phyloP scores from a whole-genome alignment of 2,329 filamentous ascomycete species.

The Triangularia verruculosa region DNA sequence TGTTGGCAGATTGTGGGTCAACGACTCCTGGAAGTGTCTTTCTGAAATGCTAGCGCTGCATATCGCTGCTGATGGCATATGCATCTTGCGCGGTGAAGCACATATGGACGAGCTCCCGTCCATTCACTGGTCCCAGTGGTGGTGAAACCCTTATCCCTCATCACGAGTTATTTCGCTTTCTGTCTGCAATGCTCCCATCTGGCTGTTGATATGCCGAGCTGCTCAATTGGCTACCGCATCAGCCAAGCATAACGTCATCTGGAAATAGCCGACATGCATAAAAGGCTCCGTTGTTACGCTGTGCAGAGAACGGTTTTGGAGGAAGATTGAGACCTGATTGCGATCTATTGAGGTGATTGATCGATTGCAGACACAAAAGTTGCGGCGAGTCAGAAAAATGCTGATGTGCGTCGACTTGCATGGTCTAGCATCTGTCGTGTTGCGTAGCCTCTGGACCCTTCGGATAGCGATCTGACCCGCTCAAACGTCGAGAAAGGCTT shows the following conservation, averaged over 20 bases:
- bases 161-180: slow-evolving; percentile 4
- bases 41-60: neutral
- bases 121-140: neutral
- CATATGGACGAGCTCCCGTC: neutral
- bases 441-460: neutral
- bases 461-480: neutral
- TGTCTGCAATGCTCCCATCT: slow-evolving; percentile 5
- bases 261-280: neutral
- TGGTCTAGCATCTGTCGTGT: neutral
- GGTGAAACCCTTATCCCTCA: neutral
- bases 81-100: neutral
- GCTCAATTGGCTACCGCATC: slow-evolving; percentile 2
- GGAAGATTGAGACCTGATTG: neutral
- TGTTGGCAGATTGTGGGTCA: neutral
- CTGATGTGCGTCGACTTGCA: neutral
- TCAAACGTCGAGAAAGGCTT: neutral
- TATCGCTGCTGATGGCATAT: neutral
- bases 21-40: neutral
- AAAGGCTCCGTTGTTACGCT: neutral
- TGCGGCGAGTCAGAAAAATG: neutral
- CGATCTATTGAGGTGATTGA: too few relatives aligned
- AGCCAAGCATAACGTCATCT: slow-evolving; percentile 11
- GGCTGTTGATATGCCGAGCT: neutral
- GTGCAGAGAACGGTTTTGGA: neutral
- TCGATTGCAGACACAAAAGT: neutral